Base-by-base conservation (phyloP, 805 yeast genomes). In the Kluyveromyces lactis region DNA sequence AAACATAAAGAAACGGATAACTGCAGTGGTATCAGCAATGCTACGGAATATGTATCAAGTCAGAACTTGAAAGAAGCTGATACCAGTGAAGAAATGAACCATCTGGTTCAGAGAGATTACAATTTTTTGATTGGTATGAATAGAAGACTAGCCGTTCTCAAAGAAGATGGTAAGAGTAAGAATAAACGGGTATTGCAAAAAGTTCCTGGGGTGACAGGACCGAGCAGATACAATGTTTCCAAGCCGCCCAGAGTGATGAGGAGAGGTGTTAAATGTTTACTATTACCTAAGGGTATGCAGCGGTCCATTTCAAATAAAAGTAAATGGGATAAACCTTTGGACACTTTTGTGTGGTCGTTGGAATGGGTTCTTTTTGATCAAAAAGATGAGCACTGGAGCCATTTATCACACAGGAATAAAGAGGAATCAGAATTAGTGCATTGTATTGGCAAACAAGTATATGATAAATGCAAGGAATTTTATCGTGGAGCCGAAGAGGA, bases 31-130 rank as follows among this genome's bases (percentile, higher is more conserved):
- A 47, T 51, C 15, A 44, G 48, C 26, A 86, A 82, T 52, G 74
- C 73, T 11, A 68, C 86, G 1, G 63, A 63, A 33, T 86, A 77
- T 52, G 62, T 83, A 1, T 51, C 76, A 1, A 67, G 72, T 38
- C 57, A 59, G 3, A 69, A 69, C 2, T 58, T 86, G 42, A 60
- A 47, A 36, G 40, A 41, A 19, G 60, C 53, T 17, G 60, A 62
- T 39, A 63, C 59, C 6, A 62, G 63, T 18, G 60, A 62, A 7
- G 74, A 77, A 26, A 57, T 56, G 17, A 58, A 66, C 27, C 34
- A 52, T 10, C 46, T 66, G 33, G 73, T 87, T 5, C 86, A 87
- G 53, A 62, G 97, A 44, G 97, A 89, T 56, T 89, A 86, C 58
- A 81, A 85, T 53, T 85, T 84, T 52, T 60, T 89, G 24, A 66